Conservation (phyloP, 257 asterid species). For the Ajuga chamaepitys region DNA sequence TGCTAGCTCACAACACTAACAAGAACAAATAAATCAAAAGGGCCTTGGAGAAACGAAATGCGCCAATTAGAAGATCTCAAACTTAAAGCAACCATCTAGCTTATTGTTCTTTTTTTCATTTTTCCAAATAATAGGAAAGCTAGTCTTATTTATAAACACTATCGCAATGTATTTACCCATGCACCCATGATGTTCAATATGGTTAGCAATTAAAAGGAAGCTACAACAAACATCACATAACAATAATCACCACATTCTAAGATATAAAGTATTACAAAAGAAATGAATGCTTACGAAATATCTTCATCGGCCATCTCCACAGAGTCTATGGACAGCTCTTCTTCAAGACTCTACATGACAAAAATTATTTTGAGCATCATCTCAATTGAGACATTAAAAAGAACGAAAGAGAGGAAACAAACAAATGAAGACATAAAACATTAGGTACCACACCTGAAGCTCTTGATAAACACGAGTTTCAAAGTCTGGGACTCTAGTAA, state of each 20-base stretch:
- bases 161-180: neutral
- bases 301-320: conserved; percentile 42
- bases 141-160: neutral
- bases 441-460: conserved; percentile 43
- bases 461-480: conserved; percentile 42
- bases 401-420: neutral
- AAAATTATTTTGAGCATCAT: neutral
- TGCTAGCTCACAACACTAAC: neutral
- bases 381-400: neutral
- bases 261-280: neutral
- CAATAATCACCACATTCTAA: neutral
- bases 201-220: neutral
- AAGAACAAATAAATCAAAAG: neutral
- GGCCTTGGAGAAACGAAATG: neutral
- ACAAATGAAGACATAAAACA: neutral
- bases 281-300: conserved; percentile 43
- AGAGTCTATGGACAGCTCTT: conserved; percentile 36
- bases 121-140: neutral
- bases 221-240: neutral
- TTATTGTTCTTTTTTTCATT: neutral
- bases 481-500: conserved; percentile 51
- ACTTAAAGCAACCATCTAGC: neutral
- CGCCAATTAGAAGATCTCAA: too few relatives aligned
- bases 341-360: conserved; percentile 49
- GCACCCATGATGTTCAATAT: neutral